Evolutionary conservation across 148 eudicot genomes (phyloP).

Genomic region (Linanthus parryae): DNA sequence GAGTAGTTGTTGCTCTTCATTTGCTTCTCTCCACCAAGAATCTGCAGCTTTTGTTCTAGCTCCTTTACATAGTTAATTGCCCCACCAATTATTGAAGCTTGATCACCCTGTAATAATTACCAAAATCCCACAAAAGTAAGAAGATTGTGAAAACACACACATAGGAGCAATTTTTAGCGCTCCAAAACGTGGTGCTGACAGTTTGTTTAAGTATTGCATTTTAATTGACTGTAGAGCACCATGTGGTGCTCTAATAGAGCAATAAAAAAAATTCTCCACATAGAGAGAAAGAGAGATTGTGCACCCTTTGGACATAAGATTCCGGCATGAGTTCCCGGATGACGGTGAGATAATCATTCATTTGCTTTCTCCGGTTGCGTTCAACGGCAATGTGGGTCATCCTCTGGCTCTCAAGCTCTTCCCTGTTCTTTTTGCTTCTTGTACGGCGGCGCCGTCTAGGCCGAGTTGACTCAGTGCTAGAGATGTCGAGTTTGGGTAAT

Average conservation of each 20-base stretch:
- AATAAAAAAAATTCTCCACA: too few relatives aligned
- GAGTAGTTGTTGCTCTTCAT: not conserved
- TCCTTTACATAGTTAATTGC: conserved; percentile 61
- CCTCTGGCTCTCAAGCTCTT: conserved; percentile 54
- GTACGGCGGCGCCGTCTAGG: conserved; percentile 14
- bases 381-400: conserved; percentile 57
- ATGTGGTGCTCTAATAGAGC: too few relatives aligned
- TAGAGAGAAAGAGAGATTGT: not conserved
- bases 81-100: conserved; percentile 63
- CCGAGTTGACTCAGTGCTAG: too few relatives aligned
- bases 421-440: conserved; percentile 34
- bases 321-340: conserved; percentile 59
- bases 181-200: not conserved
- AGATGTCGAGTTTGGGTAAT: too few relatives aligned
- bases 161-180: not conserved
- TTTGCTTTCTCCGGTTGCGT: conserved; percentile 47
- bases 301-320: conserved; percentile 46
- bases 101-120: conserved; percentile 72
- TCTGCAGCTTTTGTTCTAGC: conserved; percentile 46
- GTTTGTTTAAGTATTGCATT: too few relatives aligned
- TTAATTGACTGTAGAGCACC: too few relatives aligned
- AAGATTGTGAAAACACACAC: not conserved
- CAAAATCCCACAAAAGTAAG: not conserved
- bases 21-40: conserved; percentile 29
- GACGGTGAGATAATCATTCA: conserved; percentile 48